phyloP scores from a whole-genome alignment of 257 asterid genomes.

The Rhazya stricta region DNA sequence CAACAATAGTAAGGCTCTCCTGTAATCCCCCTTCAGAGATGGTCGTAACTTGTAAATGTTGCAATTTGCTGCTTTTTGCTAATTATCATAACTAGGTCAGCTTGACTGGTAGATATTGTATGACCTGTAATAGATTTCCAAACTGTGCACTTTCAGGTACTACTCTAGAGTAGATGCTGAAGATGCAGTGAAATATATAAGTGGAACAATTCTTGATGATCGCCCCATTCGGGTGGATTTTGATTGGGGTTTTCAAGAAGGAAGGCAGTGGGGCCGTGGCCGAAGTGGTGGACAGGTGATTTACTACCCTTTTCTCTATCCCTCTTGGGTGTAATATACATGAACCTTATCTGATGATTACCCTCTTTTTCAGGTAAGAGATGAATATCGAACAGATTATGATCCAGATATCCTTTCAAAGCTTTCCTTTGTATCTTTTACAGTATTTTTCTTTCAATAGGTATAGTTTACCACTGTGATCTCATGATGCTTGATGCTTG shows the following conservation, averaged over 20 bases:
- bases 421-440: background rate
- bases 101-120: background rate
- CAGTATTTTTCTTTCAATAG: background rate
- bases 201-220: slow-evolving; percentile 98
- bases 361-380: slow-evolving; percentile 70
- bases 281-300: slow-evolving; percentile 96
- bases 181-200: slow-evolving; percentile 81
- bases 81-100: background rate
- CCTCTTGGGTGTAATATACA: background rate
- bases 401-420: slow-evolving; percentile 96
- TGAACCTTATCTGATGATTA: slow-evolving; percentile 16
- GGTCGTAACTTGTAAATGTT: background rate
- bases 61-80: background rate
- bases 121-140: background rate
- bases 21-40: background rate
- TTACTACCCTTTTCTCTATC: slow-evolving; percentile 8
- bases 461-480: background rate
- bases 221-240: slow-evolving; percentile 99
- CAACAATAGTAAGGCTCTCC: background rate
- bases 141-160: slow-evolving; percentile 49
- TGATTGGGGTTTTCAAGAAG: slow-evolving; percentile 99
- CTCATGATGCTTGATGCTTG: background rate
- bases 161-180: slow-evolving; percentile 93
- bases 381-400: slow-evolving; percentile 97
- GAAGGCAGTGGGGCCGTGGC: slow-evolving; percentile 99